These are phyloP conservation scores for Strigomonas culicis DNA, from an alignment of 208 protist species.

Conservation along the genomic window DNA sequence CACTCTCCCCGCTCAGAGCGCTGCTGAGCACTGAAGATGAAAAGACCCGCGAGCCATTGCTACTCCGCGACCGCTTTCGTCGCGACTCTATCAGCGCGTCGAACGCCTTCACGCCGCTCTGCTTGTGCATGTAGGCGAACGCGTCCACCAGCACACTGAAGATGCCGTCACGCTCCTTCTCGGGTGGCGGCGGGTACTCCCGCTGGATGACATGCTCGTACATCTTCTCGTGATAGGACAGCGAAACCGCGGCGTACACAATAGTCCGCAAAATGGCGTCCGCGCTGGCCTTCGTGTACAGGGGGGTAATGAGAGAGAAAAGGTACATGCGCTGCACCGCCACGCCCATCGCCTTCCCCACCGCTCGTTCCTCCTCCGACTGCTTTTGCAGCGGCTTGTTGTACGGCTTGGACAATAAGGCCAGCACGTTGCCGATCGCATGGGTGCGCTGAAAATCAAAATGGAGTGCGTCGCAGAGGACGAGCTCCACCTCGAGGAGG, in stretches of 20 bases:
- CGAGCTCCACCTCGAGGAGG: conserved; percentile 69
- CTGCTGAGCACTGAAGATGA: conserved; percentile 12
- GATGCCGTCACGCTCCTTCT: conserved; percentile 52
- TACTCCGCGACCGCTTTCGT: conserved; percentile 37
- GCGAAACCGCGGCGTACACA: conserved; percentile 41
- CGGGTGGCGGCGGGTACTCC: conserved; percentile 19
- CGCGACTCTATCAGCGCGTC: conserved; percentile 63
- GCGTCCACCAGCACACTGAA: conserved; percentile 68
- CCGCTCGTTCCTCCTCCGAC: conserved; percentile 11
- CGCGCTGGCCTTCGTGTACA: conserved; percentile 42
- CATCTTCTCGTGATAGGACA: conserved; percentile 21
- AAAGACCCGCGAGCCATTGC: neutral
- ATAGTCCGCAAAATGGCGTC: conserved; percentile 46
- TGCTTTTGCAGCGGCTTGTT: neutral
- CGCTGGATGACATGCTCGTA: conserved; percentile 13
- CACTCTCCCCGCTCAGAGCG: conserved; percentile 22
- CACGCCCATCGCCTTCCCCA: conserved; percentile 27
- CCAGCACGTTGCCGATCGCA: conserved; percentile 38
- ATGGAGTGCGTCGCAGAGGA: conserved; percentile 63
- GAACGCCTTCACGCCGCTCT: conserved; percentile 46
- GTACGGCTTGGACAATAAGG: conserved; percentile 29
- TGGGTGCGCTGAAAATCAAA: conserved; percentile 84
- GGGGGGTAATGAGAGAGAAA: conserved; percentile 67
- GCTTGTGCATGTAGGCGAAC: conserved; percentile 71
- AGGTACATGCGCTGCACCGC: conserved; percentile 56